Conservation (phyloP, 768 basidiomycete genomes). For the Plicaturopsis crispa region DNA sequence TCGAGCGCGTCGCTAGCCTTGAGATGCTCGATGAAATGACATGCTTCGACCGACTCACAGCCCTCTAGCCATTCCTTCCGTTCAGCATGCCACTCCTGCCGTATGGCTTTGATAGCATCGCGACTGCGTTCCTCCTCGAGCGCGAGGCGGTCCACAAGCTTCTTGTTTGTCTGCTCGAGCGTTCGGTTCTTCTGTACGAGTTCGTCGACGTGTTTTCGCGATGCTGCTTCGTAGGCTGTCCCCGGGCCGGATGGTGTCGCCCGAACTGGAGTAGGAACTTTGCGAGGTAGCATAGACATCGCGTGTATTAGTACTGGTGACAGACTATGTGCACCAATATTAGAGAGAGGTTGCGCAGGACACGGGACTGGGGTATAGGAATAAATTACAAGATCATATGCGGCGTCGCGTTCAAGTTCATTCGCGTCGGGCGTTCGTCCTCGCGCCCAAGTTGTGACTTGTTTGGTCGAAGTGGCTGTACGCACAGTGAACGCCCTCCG, state of each 20-base stretch:
- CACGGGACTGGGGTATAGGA: too few relatives aligned
- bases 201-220: slow-evolving; percentile 65
- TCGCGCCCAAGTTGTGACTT: too few relatives aligned
- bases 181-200: slow-evolving; percentile 62
- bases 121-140: slow-evolving; percentile 35
- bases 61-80: slow-evolving; percentile 53
- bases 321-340: too few relatives aligned
- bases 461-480: too few relatives aligned
- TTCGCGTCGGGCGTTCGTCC: too few relatives aligned
- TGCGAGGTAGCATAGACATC: slow-evolving; percentile 2
- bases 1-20: slow-evolving; percentile 47
- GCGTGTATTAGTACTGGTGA: too few relatives aligned
- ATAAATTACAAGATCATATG: too few relatives aligned
- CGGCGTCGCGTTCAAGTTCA: too few relatives aligned
- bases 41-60: slow-evolving; percentile 54
- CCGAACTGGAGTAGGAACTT: slow-evolving; percentile 6
- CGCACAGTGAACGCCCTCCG: too few relatives aligned
- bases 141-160: slow-evolving; percentile 40
- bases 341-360: too few relatives aligned
- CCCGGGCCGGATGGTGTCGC: slow-evolving; percentile 19
- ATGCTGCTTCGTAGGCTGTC: slow-evolving; percentile 48
- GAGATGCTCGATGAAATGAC: slow-evolving; percentile 60
- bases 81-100: slow-evolving; percentile 44
- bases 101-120: slow-evolving; percentile 32
- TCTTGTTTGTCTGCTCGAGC: slow-evolving; percentile 53